Evolutionary conservation across 2,329 filamentous ascomycete genomes (phyloP).

Genomic region (Scedosporium minutisporum): DNA sequence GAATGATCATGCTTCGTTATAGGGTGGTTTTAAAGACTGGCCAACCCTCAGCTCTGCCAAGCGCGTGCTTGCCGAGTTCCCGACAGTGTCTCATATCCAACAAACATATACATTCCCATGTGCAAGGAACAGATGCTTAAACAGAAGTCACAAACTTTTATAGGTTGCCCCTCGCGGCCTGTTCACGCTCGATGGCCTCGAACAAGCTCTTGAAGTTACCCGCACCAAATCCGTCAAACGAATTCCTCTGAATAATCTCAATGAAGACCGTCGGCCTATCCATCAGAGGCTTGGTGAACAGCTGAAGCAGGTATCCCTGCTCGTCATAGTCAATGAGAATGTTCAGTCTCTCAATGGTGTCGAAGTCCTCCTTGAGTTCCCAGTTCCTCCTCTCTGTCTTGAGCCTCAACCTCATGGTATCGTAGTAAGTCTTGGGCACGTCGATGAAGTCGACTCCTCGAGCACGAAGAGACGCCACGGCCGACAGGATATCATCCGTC

Average conservation of each 20-base stretch:
- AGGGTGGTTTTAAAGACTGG: neutral
- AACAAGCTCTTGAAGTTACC: constrained; percentile 95
- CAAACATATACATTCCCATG: neutral
- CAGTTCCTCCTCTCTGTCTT: constrained; percentile 50
- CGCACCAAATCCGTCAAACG: constrained; percentile 86
- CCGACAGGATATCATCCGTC: constrained; percentile 67
- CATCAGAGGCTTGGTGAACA: constrained; percentile 82
- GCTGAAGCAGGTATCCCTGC: constrained; percentile 68
- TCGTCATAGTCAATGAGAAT: constrained; percentile 96
- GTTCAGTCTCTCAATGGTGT: constrained; percentile 64
- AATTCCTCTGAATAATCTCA: constrained; percentile 88
- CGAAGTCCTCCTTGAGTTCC: constrained; percentile 70
- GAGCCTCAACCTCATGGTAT: constrained; percentile 62
- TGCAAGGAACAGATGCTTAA: neutral
- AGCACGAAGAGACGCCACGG: constrained; percentile 70
- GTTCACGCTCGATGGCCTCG: constrained; percentile 90
- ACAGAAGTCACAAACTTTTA: constrained; percentile 22
- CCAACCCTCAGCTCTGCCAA: neutral
- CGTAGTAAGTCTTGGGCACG: constrained; percentile 82
- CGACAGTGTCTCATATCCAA: neutral
- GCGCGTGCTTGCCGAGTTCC: no score
- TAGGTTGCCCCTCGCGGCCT: constrained; percentile 76
- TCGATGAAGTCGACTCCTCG: constrained; percentile 88
- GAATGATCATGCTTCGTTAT: neutral
- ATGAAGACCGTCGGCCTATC: constrained; percentile 92